Evolutionary conservation across 352 stramenopile genomes (phyloP).

Genomic region (Globisporangium okanoganense): DNA sequence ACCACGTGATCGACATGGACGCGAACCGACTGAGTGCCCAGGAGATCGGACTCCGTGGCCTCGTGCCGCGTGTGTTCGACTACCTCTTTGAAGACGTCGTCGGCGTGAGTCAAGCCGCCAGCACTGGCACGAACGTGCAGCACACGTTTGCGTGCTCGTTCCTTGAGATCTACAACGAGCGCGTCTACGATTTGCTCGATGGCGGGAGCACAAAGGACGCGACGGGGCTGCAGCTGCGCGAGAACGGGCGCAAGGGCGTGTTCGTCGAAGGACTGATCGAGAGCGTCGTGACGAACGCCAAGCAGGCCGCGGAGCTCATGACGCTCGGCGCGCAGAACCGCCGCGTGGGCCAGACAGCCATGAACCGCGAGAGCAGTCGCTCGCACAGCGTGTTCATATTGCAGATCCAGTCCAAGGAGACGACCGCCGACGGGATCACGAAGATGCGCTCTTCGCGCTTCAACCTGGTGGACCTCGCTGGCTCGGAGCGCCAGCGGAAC

Average conservation of each 20-base stretch:
- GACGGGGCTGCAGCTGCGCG: slow-evolving; percentile 56
- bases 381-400: slow-evolving; percentile 86
- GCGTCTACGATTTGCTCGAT: slow-evolving; percentile 91
- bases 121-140: slow-evolving; percentile 30
- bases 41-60: slow-evolving; percentile 44
- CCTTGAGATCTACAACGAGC: slow-evolving; percentile 96
- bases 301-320: slow-evolving; percentile 75
- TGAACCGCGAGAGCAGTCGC: slow-evolving; percentile 83
- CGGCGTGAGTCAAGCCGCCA: neutral
- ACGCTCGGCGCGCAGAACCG: slow-evolving; percentile 68
- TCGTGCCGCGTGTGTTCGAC: slow-evolving; percentile 81
- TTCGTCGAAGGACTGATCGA: slow-evolving; percentile 76
- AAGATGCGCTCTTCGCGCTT: slow-evolving; percentile 88
- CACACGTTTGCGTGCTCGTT: slow-evolving; percentile 86
- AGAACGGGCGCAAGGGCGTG: slow-evolving; percentile 71
- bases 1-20: slow-evolving; percentile 61
- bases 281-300: slow-evolving; percentile 59
- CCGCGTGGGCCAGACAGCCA: slow-evolving; percentile 74
- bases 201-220: slow-evolving; percentile 47
- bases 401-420: slow-evolving; percentile 70
- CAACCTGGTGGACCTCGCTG: slow-evolving; percentile 98
- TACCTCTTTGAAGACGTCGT: slow-evolving; percentile 69
- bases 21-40: slow-evolving; percentile 17
- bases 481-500: slow-evolving; percentile 95
- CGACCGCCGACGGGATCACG: slow-evolving; percentile 45